Evolutionary conservation across 768 basidiomycete species (phyloP).

Genomic region (Suillus fuscotomentosus): DNA sequence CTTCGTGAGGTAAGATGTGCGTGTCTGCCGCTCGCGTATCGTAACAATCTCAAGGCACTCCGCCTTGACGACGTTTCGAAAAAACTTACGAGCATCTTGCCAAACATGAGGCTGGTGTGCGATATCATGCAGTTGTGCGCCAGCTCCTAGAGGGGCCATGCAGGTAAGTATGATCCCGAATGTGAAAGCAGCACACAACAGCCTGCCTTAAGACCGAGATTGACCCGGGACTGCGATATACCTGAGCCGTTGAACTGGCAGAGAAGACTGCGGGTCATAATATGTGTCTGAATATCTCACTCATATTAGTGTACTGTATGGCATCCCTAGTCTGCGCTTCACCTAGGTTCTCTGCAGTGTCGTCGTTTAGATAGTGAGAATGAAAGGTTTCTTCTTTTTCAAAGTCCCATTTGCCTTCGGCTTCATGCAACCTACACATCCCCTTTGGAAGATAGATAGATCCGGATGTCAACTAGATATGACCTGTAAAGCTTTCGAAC

Average conservation of each 20-base stretch:
- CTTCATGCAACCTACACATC: not conserved
- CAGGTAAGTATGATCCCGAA: too few species aligned
- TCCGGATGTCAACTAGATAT: not conserved
- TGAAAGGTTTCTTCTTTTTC: not conserved
- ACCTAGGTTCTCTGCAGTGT: not conserved
- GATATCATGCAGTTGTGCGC: too few species aligned
- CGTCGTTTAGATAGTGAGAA: not conserved
- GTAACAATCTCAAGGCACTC: too few species aligned
- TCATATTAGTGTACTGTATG: not conserved
- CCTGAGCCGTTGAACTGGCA: not conserved
- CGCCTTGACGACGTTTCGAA: too few species aligned
- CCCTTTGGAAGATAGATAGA: not conserved
- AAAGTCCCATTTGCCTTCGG: not conserved
- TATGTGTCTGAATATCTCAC: not conserved
- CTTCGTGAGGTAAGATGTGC: too few species aligned
- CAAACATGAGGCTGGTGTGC: too few species aligned
- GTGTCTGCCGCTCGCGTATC: too few species aligned
- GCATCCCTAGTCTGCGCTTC: not conserved
- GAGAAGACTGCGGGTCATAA: not conserved
- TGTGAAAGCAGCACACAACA: too few species aligned
- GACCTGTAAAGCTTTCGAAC: not conserved
- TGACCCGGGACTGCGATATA: too few species aligned
- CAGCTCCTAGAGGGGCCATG: too few species aligned
- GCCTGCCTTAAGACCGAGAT: too few species aligned
- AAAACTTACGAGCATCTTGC: too few species aligned